phyloP scores from a whole-genome alignment of 2,329 filamentous ascomycete genomes.

The Diaporthe ilicicola region DNA sequence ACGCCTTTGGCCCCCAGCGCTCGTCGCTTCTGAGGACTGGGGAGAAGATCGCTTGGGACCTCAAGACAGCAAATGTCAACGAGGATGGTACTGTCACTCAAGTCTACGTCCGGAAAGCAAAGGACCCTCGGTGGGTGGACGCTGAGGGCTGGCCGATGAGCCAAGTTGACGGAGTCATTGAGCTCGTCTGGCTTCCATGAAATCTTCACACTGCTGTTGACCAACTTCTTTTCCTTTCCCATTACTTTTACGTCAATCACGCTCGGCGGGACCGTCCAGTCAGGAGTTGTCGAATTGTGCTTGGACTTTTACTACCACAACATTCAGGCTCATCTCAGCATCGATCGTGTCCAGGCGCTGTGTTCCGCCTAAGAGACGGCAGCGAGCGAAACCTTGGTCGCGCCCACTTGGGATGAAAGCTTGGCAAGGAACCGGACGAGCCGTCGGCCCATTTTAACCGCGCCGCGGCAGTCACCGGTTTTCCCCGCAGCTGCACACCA shows the following conservation, averaged over 20 bases:
- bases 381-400: neutral
- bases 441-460: conserved; percentile 2
- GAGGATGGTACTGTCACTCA: conserved; percentile 61
- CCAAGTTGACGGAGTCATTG: conserved; percentile 62
- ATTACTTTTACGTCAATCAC: conserved; percentile 2
- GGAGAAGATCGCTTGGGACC: conserved; percentile 50
- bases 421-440: conserved; percentile 10
- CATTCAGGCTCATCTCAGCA: neutral
- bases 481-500: neutral
- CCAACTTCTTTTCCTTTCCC: neutral
- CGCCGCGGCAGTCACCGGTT: neutral
- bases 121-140: conserved; percentile 63
- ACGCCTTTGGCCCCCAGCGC: conserved; percentile 43
- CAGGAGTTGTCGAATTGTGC: neutral
- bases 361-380: neutral
- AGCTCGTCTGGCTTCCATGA: conserved; percentile 63
- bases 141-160: conserved; percentile 57
- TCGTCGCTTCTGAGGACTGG: conserved; percentile 40
- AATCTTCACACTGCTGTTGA: neutral
- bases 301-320: neutral
- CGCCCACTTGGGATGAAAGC: conserved; percentile 1
- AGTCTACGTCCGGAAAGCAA: conserved; percentile 60
- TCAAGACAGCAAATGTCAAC: conserved; percentile 57
- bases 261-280: conserved; percentile 4
- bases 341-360: neutral